phyloP scores from a whole-genome alignment of 805 yeast species.

The Candida loeiensis region DNA sequence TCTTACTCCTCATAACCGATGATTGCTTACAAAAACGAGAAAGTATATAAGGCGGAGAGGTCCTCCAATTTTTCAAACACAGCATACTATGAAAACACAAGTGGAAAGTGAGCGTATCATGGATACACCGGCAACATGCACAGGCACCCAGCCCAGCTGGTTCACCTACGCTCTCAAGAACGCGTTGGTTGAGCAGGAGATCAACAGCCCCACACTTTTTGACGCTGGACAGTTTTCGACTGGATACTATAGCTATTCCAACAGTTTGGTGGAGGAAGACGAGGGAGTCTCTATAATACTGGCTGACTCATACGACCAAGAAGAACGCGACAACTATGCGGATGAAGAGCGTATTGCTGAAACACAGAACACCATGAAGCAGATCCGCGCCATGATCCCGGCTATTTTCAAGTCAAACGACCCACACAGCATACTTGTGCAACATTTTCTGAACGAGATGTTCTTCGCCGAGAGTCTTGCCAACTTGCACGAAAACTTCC shows the following conservation, averaged over 20 bases:
- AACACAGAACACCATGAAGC: slow-evolving; percentile 1
- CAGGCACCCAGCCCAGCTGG: not conserved
- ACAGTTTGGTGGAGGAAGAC: slow-evolving; percentile 10
- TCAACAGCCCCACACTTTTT: not conserved
- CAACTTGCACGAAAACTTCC: slow-evolving; percentile 11
- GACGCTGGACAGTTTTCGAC: slow-evolving; percentile 2
- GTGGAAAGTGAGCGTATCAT: not conserved
- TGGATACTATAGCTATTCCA: slow-evolving; percentile 8
- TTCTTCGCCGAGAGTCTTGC: slow-evolving; percentile 14
- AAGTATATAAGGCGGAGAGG: not conserved
- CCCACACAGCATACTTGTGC: slow-evolving; percentile 6
- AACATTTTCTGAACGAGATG: slow-evolving; percentile 15
- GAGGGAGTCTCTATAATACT: slow-evolving; percentile 10
- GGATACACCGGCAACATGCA: not conserved
- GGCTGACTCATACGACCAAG: slow-evolving; percentile 4
- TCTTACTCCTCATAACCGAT: not conserved
- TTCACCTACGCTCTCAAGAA: not conserved
- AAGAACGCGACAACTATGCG: slow-evolving; percentile 2
- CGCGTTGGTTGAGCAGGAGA: not conserved
- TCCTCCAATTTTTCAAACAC: not conserved
- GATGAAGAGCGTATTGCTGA: slow-evolving; percentile 1
- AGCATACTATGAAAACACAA: slow-evolving; percentile 1
- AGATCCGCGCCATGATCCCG: slow-evolving; percentile 6
- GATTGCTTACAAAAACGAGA: not conserved
- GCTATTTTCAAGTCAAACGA: slow-evolving; percentile 5